Base-by-base conservation (phyloP, 148 eudicot genomes). In the Camellia granthamiana region DNA sequence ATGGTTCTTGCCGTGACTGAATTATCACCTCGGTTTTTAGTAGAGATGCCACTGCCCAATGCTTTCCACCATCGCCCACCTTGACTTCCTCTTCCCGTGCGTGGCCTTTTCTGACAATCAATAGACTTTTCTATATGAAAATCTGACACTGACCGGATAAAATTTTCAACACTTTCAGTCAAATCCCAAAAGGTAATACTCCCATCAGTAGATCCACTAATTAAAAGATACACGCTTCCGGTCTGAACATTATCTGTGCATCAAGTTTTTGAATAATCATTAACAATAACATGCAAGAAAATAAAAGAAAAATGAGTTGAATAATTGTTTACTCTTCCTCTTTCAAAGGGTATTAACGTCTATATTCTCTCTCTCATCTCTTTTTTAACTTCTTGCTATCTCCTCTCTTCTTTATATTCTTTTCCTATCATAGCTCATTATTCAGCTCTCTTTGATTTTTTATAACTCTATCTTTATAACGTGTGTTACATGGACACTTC, bases 21-120 rank as follows among this genome's bases (percentile, higher is more conserved):
- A 70, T 77, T 82, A 71, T 68, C 67, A 9, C 63, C 62, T 38
- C 81, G 81, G 67, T 80, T 85, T 59, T 79, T 75, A 75, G 73
- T 72, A 5, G 79, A 46, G 56, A 61, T 9, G 58, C 82, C 67
- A 46, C 62, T 76, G 67, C 76, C 88, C 59, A 87, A 69, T 64
- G 94, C 85, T 85, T 93, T 88, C 95, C 99, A 88, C 95, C 95
- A 86, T 61, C 99, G 86, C 79, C 99, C 99, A 81, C 99, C 99
- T 88, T 96, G 99, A 91, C 99, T 96, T 86, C 99, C 99, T 87
- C 99, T 94, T 70, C 99, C 99, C 62, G 99, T 96, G 44, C 95
- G 95, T 77, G 99, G 99, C 49, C 99, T 88, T 85, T 88, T 91
- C 89, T 96, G 97, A 83, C 80, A 83, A 77, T 94, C 94, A 38